phyloP scores from a whole-genome alignment of 2,329 filamentous ascomycete species.

The Rugonectria rugulosa region DNA sequence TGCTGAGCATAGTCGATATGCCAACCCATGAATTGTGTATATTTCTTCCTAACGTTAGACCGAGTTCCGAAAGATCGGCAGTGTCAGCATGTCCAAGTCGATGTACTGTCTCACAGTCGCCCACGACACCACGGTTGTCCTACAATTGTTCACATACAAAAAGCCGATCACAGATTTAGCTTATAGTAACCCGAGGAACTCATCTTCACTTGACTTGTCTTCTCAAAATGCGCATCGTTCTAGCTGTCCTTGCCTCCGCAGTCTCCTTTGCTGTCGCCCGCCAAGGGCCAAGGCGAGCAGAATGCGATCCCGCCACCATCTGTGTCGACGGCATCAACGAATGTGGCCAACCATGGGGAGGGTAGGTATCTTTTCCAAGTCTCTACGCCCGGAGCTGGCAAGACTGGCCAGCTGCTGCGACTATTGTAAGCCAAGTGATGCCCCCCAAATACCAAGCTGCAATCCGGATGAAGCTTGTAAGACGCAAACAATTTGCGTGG shows the following conservation, averaged over 20 bases:
- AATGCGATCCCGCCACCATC: conserved; percentile 18
- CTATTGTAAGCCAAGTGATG: conserved; percentile 34
- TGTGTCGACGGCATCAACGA: conserved; percentile 41
- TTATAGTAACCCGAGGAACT: too few species aligned
- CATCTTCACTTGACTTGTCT: background rate
- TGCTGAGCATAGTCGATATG: too few species aligned
- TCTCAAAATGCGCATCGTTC: background rate
- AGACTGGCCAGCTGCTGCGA: conserved; percentile 40
- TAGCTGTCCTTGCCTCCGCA: conserved; percentile 10
- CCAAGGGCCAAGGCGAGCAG: background rate
- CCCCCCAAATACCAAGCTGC: conserved; percentile 34
- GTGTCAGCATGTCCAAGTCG: too few species aligned
- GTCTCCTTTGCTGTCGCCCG: conserved; percentile 14
- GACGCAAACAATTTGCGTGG: conserved; percentile 35
- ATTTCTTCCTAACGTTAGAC: too few species aligned
- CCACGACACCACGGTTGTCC: too few species aligned
- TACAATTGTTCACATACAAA: too few species aligned
- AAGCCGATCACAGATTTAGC: too few species aligned
- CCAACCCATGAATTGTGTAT: too few species aligned
- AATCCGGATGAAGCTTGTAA: conserved; percentile 30
- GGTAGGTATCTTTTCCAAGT: conserved; percentile 25
- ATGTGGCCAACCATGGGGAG: conserved; percentile 39
- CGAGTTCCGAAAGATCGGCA: too few species aligned
- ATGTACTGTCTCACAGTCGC: too few species aligned
- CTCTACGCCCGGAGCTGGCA: background rate